Evolutionary conservation across 1,284 basidiomycete genomes (phyloP), one percentile per base, ranked within the genome.

Genomic region (Pascua guehoae): DNA sequence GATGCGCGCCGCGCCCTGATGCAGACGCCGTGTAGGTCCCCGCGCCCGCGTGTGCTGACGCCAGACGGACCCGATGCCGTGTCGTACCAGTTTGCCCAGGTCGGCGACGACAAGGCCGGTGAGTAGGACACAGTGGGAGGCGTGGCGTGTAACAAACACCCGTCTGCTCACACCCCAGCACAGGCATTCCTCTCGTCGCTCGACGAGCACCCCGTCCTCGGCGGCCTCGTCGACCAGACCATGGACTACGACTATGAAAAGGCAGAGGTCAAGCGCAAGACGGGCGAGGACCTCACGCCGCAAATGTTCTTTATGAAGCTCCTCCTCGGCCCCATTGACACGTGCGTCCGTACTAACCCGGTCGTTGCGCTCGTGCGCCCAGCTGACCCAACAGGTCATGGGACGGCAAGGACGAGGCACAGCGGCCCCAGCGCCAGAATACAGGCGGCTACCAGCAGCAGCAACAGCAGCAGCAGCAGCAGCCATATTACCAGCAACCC

Each of bases 201-300:
- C 51, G 56, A 57, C 47, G 56, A 57, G 41, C 46, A 57, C 51
- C 51, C 47, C 1, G 38, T 38, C 36, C 46, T 57, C 15, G 56
- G 56, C 43, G 39, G 38, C 4, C 51, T 57, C 32, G 39, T 53
- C 40, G 56, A 57, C 56, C 56, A 57, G 47, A 53, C 51, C 9
- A 53, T 53, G 51, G 56, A 49, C 47, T 57, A 42, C 18, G 56
- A 57, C 42, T 57, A 41, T 36, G 56, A 57, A 48, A 51, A 49
- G 32, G 47, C 42, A 41, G 41, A 57, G 51, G 41, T 41, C 38
- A 49, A 49, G 47, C 47, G 32, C 38, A 49, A 49, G 60, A 66
- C 73, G 39, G 69, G 69, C 12, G 69, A 68, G 60, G 71, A 73
- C 47, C 38, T 57, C 38, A 53, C 51, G 38, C 56, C 56, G 24